These are phyloP conservation scores for Calonectria pseudoturangicola DNA, from an alignment of 2,329 filamentous ascomycete species.

Conservation along the genomic window DNA sequence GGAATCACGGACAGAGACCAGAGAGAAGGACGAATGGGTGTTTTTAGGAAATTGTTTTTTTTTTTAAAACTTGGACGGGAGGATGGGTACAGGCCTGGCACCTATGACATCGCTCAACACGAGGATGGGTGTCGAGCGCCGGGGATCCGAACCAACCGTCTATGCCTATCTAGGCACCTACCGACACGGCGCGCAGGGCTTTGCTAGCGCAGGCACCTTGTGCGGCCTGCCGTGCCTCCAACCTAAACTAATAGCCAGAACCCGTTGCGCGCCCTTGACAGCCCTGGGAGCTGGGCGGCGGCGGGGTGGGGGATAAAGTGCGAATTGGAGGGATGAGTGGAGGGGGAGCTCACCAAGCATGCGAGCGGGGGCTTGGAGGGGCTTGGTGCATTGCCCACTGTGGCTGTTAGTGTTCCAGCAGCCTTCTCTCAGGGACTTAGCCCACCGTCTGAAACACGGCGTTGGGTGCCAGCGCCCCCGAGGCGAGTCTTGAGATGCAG, in stretches of 20 bases:
- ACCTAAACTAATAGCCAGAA: slow-evolving; percentile 14
- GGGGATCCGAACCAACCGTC: slow-evolving; percentile 32
- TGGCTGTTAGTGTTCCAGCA: slow-evolving; percentile 48
- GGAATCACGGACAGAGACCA: not conserved
- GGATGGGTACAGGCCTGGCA: slow-evolving; percentile 20
- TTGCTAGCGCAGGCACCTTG: slow-evolving; percentile 31
- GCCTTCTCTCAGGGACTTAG: slow-evolving; percentile 45
- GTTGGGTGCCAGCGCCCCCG: slow-evolving; percentile 41
- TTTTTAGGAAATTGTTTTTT: slow-evolving; percentile 31
- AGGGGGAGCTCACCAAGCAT: slow-evolving; percentile 16
- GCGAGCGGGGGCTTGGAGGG: slow-evolving; percentile 23
- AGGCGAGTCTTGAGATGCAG: slow-evolving; percentile 32
- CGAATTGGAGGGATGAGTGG: slow-evolving; percentile 25
- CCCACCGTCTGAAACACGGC: slow-evolving; percentile 53
- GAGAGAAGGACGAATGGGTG: slow-evolving; percentile 7
- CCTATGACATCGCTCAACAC: slow-evolving; percentile 18
- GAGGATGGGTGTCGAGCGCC: slow-evolving; percentile 19
- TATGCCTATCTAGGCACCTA: slow-evolving; percentile 20
- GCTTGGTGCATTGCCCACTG: slow-evolving; percentile 49
- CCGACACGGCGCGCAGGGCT: slow-evolving; percentile 21
- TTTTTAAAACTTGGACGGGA: slow-evolving; percentile 19
- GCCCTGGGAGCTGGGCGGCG: slow-evolving; percentile 12
- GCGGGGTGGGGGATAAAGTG: slow-evolving; percentile 7
- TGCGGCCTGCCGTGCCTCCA: slow-evolving; percentile 6
- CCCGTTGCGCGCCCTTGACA: slow-evolving; percentile 8